phyloP scores from a whole-genome alignment of 1,139 yeast genomes.

The Pichia inconspicua region DNA sequence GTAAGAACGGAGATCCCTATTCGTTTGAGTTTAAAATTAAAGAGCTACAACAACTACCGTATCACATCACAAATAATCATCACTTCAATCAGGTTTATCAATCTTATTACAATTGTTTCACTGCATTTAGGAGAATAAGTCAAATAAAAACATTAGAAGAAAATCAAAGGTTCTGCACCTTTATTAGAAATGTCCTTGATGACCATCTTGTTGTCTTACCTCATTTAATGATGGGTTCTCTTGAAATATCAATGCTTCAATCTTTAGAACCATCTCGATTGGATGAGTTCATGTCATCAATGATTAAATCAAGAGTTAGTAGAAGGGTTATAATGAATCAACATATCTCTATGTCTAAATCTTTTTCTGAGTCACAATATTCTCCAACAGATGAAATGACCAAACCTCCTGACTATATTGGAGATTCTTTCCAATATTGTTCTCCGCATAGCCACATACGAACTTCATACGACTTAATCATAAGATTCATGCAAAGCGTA shows the following conservation, averaged over 20 bases:
- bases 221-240: slow-evolving; percentile 85
- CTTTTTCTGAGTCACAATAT: slow-evolving; percentile 34
- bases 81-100: slow-evolving; percentile 85
- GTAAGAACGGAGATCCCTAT: slow-evolving; percentile 80
- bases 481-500: slow-evolving; percentile 36
- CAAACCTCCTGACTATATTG: slow-evolving; percentile 64
- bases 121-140: slow-evolving; percentile 69
- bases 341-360: slow-evolving; percentile 69
- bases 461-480: slow-evolving; percentile 47
- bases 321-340: slow-evolving; percentile 87
- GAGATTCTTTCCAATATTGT: slow-evolving; percentile 78
- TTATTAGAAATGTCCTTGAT: slow-evolving; percentile 57
- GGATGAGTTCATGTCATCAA: slow-evolving; percentile 66
- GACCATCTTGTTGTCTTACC: slow-evolving; percentile 77
- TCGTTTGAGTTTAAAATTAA: slow-evolving; percentile 67
- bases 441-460: slow-evolving; percentile 63
- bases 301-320: slow-evolving; percentile 79
- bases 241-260: slow-evolving; percentile 65
- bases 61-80: slow-evolving; percentile 73
- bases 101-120: slow-evolving; percentile 79
- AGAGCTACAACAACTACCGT: slow-evolving; percentile 74
- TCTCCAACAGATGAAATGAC: slow-evolving; percentile 17
- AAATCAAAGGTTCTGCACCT: slow-evolving; percentile 62
- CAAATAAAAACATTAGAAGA: slow-evolving; percentile 61
- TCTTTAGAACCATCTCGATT: slow-evolving; percentile 54